Evolutionary conservation across 352 stramenopile genomes (phyloP).

Genomic region (Globisporangium carolinianum): DNA sequence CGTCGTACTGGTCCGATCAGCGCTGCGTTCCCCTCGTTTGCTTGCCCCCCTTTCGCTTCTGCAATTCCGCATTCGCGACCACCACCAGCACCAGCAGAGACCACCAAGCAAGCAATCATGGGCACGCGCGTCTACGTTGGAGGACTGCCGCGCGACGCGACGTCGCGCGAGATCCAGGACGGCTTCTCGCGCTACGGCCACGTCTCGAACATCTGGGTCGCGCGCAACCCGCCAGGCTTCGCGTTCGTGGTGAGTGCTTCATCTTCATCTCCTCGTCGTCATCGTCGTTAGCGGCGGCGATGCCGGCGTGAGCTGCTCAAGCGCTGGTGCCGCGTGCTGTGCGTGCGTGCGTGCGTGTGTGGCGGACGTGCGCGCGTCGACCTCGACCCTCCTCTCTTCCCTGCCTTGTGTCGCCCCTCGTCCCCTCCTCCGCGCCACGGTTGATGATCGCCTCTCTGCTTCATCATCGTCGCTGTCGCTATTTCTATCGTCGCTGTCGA

Average conservation of each 20-base stretch:
- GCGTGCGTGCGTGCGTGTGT: constrained; percentile 3
- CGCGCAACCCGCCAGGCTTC: constrained; percentile 81
- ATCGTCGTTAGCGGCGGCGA: constrained; percentile 2
- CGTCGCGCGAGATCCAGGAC: constrained; percentile 76
- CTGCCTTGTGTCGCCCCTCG: not conserved
- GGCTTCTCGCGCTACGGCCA: constrained; percentile 79
- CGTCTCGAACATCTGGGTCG: constrained; percentile 85
- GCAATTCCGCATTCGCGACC: constrained; percentile 1
- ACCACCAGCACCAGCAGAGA: constrained; percentile 7
- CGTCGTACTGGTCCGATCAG: no score
- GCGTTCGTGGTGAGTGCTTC: constrained; percentile 83
- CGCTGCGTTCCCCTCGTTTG: no score
- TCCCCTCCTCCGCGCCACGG: no score
- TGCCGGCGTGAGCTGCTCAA: not conserved
- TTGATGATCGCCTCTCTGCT: no score
- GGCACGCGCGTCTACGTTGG: constrained; percentile 80
- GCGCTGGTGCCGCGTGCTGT: constrained; percentile 1
- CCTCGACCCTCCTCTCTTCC: not conserved
- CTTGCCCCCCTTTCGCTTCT: not conserved
- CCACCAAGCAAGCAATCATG: constrained; percentile 32
- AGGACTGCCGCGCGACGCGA: constrained; percentile 73
- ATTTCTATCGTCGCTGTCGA: constrained; percentile 1
- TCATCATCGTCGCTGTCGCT: not conserved
- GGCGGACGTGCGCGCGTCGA: not conserved
- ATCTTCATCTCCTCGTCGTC: constrained; percentile 9